Conservation (phyloP, 352 stramenopile genomes). For the Phytopythium oedochilum region DNA sequence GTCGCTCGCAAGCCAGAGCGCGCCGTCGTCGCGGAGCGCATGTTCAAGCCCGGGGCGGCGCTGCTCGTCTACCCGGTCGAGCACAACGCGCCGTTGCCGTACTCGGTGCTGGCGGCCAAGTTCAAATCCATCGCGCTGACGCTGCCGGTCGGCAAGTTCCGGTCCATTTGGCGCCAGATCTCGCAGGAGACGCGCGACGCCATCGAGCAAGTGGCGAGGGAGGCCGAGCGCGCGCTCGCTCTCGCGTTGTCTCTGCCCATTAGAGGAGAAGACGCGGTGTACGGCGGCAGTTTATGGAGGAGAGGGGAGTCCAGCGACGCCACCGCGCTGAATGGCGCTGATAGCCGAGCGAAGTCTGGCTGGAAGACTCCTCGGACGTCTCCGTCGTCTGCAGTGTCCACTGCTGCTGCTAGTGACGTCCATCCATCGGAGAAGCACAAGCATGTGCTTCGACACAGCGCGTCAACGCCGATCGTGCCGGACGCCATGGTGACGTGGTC, state of each 20-base stretch:
- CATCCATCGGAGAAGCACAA: background rate
- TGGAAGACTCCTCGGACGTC: background rate
- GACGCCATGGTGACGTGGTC: constrained; percentile 36
- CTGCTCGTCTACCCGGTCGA: constrained; percentile 30
- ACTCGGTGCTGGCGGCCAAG: constrained; percentile 30
- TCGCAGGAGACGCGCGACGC: constrained; percentile 15
- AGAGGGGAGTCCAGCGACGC: constrained; percentile 3
- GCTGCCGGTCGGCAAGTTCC: constrained; percentile 40
- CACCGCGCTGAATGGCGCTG: background rate
- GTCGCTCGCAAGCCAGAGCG: background rate
- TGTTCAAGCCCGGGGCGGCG: constrained; percentile 35
- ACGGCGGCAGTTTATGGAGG: constrained; percentile 2
- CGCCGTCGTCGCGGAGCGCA: constrained; percentile 29
- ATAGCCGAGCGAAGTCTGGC: background rate
- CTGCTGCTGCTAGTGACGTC: background rate
- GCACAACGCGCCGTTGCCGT: constrained; percentile 21
- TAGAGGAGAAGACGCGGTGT: constrained; percentile 4
- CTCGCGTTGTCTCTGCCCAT: constrained; percentile 19
- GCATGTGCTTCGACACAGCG: constrained; percentile 12
- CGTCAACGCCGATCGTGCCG: constrained; percentile 14
- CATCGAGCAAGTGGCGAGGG: constrained; percentile 30
- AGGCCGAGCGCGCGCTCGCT: constrained; percentile 32
- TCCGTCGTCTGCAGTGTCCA: background rate
- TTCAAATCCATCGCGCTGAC: constrained; percentile 62
- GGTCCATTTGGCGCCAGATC: constrained; percentile 46